Conservation (phyloP, 2,329 filamentous ascomycete genomes). For the Xylaria sp. region DNA sequence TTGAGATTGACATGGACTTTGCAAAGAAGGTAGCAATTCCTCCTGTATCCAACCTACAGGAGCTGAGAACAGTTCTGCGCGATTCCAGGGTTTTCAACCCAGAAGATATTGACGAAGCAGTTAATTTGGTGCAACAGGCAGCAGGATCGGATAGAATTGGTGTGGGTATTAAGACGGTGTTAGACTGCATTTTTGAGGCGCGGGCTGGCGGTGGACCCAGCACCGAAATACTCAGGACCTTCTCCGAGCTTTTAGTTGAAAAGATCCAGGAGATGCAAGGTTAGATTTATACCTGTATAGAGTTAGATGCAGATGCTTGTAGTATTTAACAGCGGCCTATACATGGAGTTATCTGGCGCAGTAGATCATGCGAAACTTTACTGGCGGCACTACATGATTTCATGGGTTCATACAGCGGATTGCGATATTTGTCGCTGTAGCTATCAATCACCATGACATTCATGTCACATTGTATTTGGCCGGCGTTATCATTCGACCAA, state of each 20-base stretch:
- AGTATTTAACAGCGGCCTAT: neutral
- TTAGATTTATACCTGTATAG: slow-evolving; percentile 28
- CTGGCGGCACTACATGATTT: neutral
- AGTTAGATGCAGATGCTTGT: slow-evolving; percentile 14
- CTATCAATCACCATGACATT: neutral
- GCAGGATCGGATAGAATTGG: slow-evolving; percentile 30
- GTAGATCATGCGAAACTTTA: neutral
- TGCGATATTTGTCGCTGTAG: neutral
- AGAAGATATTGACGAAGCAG: slow-evolving; percentile 32
- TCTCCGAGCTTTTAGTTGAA: slow-evolving; percentile 33
- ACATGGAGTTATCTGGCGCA: neutral
- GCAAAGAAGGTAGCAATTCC: slow-evolving; percentile 37
- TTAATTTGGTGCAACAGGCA: slow-evolving; percentile 22
- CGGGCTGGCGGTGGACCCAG: slow-evolving; percentile 30
- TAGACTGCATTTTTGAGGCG: slow-evolving; percentile 37
- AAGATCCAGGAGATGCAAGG: slow-evolving; percentile 34
- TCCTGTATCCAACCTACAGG: slow-evolving; percentile 26
- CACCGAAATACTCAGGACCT: slow-evolving; percentile 29
- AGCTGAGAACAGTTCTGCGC: slow-evolving; percentile 29
- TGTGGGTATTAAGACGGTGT: slow-evolving; percentile 36
- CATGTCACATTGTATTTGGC: neutral
- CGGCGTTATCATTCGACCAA: neutral
- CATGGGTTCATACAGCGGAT: neutral
- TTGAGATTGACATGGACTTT: slow-evolving; percentile 38
- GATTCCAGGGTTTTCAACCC: slow-evolving; percentile 34